Evolutionary conservation across 2,329 filamentous ascomycete species (phyloP).

Genomic region (Cylindrodendrum hubeiense): DNA sequence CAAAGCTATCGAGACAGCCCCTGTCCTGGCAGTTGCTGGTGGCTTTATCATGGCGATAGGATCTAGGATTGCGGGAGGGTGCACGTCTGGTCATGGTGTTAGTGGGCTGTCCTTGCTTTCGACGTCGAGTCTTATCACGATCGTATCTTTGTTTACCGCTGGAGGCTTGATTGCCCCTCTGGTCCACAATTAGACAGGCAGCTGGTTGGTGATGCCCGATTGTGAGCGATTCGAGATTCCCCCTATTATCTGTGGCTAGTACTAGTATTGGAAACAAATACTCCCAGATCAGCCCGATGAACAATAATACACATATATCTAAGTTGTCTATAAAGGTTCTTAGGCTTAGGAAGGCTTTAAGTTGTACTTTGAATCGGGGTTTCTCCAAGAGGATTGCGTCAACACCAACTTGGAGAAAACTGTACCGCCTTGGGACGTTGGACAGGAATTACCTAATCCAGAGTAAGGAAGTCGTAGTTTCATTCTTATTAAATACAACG

Average conservation of each 20-base stretch:
- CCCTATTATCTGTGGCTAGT: not conserved
- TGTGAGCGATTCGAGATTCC: not conserved
- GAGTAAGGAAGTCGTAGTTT: too few relatives aligned
- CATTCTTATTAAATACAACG: too few relatives aligned
- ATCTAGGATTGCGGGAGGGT: slow-evolving; percentile 73
- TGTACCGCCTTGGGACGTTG: too few relatives aligned
- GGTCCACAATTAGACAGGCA: slow-evolving; percentile 32
- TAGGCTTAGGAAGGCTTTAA: too few relatives aligned
- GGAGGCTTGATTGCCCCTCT: slow-evolving; percentile 53
- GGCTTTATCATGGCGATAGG: slow-evolving; percentile 71
- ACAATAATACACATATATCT: not conserved
- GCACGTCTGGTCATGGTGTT: slow-evolving; percentile 77
- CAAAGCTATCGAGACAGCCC: slow-evolving; percentile 48
- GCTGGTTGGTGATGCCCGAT: not conserved
- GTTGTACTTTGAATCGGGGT: too few relatives aligned
- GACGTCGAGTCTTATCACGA: slow-evolving; percentile 71
- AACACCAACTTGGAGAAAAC: too few relatives aligned
- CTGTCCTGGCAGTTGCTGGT: slow-evolving; percentile 60
- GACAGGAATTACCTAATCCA: too few relatives aligned
- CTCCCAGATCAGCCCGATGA: not conserved
- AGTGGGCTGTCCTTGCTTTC: slow-evolving; percentile 74
- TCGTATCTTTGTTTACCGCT: slow-evolving; percentile 67
- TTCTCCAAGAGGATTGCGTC: too few relatives aligned
- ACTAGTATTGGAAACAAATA: too few relatives aligned
- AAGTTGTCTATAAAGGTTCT: not conserved